Evolutionary conservation across 1,284 basidiomycete species (phyloP), one percentile per base, ranked within the genome.

Genomic region (Leccinum griseonigrum): DNA sequence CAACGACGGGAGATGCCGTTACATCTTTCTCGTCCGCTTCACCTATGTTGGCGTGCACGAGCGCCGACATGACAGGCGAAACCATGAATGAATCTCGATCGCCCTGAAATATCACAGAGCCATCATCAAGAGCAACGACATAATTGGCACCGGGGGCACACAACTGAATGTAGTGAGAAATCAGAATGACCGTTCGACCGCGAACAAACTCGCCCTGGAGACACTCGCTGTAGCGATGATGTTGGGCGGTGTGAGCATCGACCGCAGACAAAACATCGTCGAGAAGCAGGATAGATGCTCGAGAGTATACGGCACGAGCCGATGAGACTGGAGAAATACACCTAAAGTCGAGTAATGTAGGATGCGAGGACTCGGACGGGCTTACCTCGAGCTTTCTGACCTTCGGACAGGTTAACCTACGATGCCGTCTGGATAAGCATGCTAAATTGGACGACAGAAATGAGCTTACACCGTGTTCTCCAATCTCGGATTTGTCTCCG

Each of bases 401-500:
- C 97, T 60, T 97, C 97, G 26, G 91, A 94, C 34, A 97, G 77
- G 74, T 95, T 95, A 22, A 95, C 85, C 92, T 90, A 67, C 14
- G 29, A 51, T 56, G 57, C 54, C 36, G 10, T 40, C 14, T 13
- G 40, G 48, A 4, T 60, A 11, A 67, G 38, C 4, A 9, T 9
- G 50, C 10, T 29, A 29, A 28, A n/a, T 38, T n/a, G 1, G 3
- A 38, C 8, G 28, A 54, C 31, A 28, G 54, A 61, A 56, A 36
- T 9, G 70, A 51, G 72, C 82, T 56, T 74, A 90, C 88, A 32
- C 90, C 90, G 54, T 89, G 87, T 77, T 95, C 93, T 29, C 93
- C 94, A 61, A 95, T 94, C 74, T 96, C 92, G 0, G 95, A 92
- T 71, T 93, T 86, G 69, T 98, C 96, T 4, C 95, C 94, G 71